Percentiles rank a stretch among this genome's conserved stretches.
Evolutionary conservation across 768 basidiomycete genomes (phyloP).

Genomic region (Cytidiella melzeri): DNA sequence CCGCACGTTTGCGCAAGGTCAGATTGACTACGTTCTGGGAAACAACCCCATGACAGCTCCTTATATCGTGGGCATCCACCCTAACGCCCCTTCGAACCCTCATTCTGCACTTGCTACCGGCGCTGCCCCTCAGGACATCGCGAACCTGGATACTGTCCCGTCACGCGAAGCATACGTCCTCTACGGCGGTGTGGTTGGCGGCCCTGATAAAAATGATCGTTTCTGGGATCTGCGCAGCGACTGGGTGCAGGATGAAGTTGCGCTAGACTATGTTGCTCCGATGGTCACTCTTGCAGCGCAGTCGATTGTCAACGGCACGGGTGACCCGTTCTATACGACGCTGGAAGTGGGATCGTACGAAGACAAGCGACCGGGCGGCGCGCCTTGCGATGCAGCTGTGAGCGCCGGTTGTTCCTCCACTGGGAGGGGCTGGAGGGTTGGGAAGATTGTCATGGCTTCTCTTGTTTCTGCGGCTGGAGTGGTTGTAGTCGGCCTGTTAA

Average conservation of each 20-base stretch:
- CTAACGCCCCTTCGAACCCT: constrained; percentile 86
- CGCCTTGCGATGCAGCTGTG: constrained; percentile 76
- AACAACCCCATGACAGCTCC: constrained; percentile 89
- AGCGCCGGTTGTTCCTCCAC: constrained; percentile 39
- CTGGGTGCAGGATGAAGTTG: constrained; percentile 85
- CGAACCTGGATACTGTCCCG: constrained; percentile 66
- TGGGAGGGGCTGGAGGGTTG: constrained; percentile 25
- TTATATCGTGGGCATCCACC: constrained; percentile 85
- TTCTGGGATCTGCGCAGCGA: constrained; percentile 86
- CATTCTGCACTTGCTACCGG: constrained; percentile 89
- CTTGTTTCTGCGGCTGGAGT: constrained; percentile 58
- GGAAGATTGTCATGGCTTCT: constrained; percentile 66
- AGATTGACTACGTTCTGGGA: constrained; percentile 79
- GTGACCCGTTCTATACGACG: constrained; percentile 74
- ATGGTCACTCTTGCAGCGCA: constrained; percentile 81
- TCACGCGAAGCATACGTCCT: constrained; percentile 66
- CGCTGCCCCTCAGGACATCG: constrained; percentile 51
- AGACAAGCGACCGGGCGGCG: constrained; percentile 53
- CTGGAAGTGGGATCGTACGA: constrained; percentile 64
- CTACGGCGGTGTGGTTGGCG: constrained; percentile 87
- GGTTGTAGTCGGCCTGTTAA: constrained; percentile 40
- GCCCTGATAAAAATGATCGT: constrained; percentile 68
- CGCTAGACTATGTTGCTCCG: constrained; percentile 88
- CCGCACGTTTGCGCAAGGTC: constrained; percentile 67
- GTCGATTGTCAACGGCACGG: constrained; percentile 58